phyloP scores from a whole-genome alignment of 2,329 filamentous ascomycete genomes.

The Ampelomyces quisqualis region DNA sequence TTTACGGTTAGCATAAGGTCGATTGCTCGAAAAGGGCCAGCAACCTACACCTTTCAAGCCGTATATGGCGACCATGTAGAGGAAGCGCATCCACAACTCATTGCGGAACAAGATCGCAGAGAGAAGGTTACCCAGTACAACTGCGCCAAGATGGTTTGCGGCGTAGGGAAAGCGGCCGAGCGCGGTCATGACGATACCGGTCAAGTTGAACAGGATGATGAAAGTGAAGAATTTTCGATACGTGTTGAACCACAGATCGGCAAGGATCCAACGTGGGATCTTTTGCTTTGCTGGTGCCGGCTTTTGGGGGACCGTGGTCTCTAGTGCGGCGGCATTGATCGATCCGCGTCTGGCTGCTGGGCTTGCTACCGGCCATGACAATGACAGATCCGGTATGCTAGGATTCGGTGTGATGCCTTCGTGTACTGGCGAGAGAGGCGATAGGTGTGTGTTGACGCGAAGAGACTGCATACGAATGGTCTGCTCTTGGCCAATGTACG shows the following conservation, averaged over 20 bases:
- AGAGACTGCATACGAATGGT: no score
- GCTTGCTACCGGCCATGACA: slow-evolving; percentile 21
- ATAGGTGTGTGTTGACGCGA: slow-evolving; percentile 14
- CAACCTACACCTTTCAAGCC: slow-evolving; percentile 28
- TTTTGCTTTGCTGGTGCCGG: slow-evolving; percentile 21
- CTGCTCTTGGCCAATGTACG: slow-evolving; percentile 26
- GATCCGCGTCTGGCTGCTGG: slow-evolving; percentile 9
- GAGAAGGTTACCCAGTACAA: slow-evolving; percentile 39
- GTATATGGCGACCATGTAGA: slow-evolving; percentile 37
- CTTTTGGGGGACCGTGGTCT: slow-evolving; percentile 20
- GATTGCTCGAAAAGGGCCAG: neutral
- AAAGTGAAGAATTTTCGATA: slow-evolving; percentile 42
- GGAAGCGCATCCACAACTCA: slow-evolving; percentile 36
- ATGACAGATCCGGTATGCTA: slow-evolving; percentile 35
- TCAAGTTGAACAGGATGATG: slow-evolving; percentile 32
- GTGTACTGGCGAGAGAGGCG: slow-evolving; percentile 33
- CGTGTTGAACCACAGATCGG: slow-evolving; percentile 40
- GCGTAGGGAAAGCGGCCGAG: slow-evolving; percentile 33
- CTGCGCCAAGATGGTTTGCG: slow-evolving; percentile 36
- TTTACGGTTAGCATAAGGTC: slow-evolving; percentile 6
- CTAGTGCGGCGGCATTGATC: slow-evolving; percentile 19
- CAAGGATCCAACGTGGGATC: slow-evolving; percentile 33
- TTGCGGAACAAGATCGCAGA: slow-evolving; percentile 37
- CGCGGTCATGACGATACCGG: slow-evolving; percentile 34
- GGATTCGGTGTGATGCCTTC: slow-evolving; percentile 38